A percentile compares a stretch with the other conserved stretches of the same genome.
Conservation (phyloP, 2,329 filamentous ascomycete species). For the Penicillium sp. region DNA sequence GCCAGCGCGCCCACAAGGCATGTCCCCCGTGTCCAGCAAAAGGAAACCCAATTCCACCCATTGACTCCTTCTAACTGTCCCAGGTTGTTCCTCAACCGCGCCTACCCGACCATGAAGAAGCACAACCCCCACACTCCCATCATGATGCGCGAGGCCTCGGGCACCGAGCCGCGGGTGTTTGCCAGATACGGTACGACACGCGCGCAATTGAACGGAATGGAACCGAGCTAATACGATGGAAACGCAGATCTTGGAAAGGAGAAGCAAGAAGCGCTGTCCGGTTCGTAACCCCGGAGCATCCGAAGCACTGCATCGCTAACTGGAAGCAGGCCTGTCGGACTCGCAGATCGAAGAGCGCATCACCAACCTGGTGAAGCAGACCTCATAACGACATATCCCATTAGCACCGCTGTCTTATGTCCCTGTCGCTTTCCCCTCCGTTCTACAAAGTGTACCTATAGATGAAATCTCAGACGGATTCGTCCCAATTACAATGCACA, state of each 20-base stretch:
- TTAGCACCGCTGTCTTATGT: conserved; percentile 20
- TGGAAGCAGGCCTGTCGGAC: conserved; percentile 59
- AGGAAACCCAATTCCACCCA: not conserved
- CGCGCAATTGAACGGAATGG: not conserved
- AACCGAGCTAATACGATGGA: not conserved
- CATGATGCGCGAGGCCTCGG: conserved; percentile 86
- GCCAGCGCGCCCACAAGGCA: conserved; percentile 87
- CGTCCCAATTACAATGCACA: not conserved
- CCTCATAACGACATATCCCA: conserved; percentile 30
- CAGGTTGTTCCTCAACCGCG: conserved; percentile 84
- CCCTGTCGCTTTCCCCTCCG: conserved; percentile 24
- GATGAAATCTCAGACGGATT: conserved; percentile 29
- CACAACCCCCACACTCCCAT: conserved; percentile 94
- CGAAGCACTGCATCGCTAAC: conserved; percentile 11
- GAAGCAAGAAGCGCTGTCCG: conserved; percentile 61
- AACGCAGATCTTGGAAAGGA: conserved; percentile 64
- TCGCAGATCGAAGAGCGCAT: conserved; percentile 69
- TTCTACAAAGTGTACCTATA: conserved; percentile 38
- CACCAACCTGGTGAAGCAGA: conserved; percentile 59
- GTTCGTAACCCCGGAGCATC: conserved; percentile 33
- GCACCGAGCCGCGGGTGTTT: conserved; percentile 80
- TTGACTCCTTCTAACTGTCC: not conserved
- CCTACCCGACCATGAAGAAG: conserved; percentile 99
- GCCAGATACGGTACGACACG: conserved; percentile 77
- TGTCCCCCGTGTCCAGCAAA: conserved; percentile 27